A percentile compares a stretch with the other conserved stretches of the same genome.
These are phyloP conservation scores for Chalciporus pseudorubinellus DNA, from an alignment of 768 basidiomycete species.

Conservation along the genomic window DNA sequence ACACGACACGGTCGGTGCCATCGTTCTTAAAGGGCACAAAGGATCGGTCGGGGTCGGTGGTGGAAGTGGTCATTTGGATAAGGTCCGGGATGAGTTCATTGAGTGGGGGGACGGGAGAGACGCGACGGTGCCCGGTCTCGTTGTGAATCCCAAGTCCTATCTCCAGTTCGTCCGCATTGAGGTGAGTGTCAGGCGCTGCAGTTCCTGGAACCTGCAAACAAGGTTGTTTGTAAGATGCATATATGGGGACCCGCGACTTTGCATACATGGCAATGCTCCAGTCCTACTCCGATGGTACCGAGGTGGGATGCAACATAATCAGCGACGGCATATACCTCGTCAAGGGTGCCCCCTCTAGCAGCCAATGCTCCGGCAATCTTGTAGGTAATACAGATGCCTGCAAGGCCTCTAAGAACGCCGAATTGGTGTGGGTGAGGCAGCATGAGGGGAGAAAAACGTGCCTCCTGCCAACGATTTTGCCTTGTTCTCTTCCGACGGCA, in stretches of 20 bases:
- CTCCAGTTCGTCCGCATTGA: slow-evolving; percentile 69
- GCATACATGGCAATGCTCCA: slow-evolving; percentile 84
- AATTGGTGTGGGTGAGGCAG: neutral
- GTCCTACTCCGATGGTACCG: slow-evolving; percentile 81
- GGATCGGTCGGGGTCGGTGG: slow-evolving; percentile 70
- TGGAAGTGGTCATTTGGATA: slow-evolving; percentile 68
- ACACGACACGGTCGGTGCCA: slow-evolving; percentile 64
- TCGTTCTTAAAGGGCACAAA: slow-evolving; percentile 69
- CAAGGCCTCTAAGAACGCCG: slow-evolving; percentile 57
- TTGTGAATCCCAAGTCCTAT: slow-evolving; percentile 93
- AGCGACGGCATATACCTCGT: slow-evolving; percentile 65
- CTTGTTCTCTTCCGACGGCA: slow-evolving; percentile 77
- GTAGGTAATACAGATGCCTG: slow-evolving; percentile 81
- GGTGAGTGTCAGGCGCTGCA: slow-evolving; percentile 50
- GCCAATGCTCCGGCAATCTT: slow-evolving; percentile 89
- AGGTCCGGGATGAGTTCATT: slow-evolving; percentile 67
- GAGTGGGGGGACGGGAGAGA: slow-evolving; percentile 71
- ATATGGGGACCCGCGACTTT: neutral
- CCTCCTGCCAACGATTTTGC: slow-evolving; percentile 83
- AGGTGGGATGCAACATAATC: slow-evolving; percentile 64
- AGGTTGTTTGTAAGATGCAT: neutral
- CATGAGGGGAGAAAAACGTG: slow-evolving; percentile 12
- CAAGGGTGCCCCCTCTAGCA: slow-evolving; percentile 58
- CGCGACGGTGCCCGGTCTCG: slow-evolving; percentile 68
- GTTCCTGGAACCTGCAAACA: slow-evolving; percentile 71